Base-by-base conservation (phyloP, 345 rosid genomes). In the Orychophragmus violaceus region DNA sequence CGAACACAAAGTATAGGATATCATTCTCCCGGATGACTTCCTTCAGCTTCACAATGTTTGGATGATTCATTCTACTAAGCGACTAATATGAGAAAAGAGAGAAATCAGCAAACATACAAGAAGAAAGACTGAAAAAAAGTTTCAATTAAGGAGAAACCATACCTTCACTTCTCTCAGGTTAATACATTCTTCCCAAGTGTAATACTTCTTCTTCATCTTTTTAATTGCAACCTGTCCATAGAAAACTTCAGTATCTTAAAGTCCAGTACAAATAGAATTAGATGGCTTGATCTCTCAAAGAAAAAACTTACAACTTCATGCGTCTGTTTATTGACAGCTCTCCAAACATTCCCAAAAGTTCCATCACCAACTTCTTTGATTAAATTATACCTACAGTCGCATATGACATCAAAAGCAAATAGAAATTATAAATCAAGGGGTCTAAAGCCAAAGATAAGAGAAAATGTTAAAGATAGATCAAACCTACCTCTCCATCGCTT, bases 161-260 rank as follows among this genome's bases (percentile, higher is more conserved):
- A 92, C 98, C 96, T 92, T 92, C 62, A 92, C 95, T 86, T 92
- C 98, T 75, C 95, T 92, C 74, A 92, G 71, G 71, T 88, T 86
- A 39, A 88, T 77, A 74, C 98, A 90, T 72, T 90, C 98, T 64
- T 86, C 97, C 98, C 96, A 88, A 18, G 96, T 82, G 76, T 77
- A 85, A 76, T 90, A 93, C 74, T 88, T 90, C 80, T 85, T 93
- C 84, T 93, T 93, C 98, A 93, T 88, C 78, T 76, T 93, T 76
- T 93, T 93, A 57, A 93, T 82, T 29, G 98, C 98, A 77, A 93
- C 98, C 98, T 94, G 75, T 44, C 19, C 71, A 64, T 9, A 37
- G 30, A 44, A 59, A 63, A 51, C 22, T 36, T 45, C 16, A 54
- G 66, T 51, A 50, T 30, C 46, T 72, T 41, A 18, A 66, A 22